Evolutionary conservation across 1,284 basidiomycete genomes (phyloP).

Genomic region (Agroathelia rolfsii): DNA sequence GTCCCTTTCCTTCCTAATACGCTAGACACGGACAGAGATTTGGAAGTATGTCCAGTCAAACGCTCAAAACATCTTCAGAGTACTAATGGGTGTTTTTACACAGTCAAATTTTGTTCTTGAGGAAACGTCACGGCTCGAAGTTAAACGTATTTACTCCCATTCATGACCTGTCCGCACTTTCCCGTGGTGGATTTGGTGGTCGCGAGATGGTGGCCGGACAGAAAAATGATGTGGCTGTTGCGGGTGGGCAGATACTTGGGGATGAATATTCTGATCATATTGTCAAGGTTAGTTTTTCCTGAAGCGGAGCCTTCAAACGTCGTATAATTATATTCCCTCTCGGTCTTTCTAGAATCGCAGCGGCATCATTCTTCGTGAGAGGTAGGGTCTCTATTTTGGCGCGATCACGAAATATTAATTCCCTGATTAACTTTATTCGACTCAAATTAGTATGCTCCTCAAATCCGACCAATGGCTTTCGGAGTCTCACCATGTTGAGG

Average conservation of each 20-base stretch:
- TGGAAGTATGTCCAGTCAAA: constrained; percentile 63
- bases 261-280: constrained; percentile 94
- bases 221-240: constrained; percentile 67
- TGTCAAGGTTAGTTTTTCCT: constrained; percentile 50
- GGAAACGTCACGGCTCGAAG: constrained; percentile 67
- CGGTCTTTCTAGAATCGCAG: constrained; percentile 58
- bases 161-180: constrained; percentile 75
- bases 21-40: constrained; percentile 77
- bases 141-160: constrained; percentile 85
- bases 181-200: constrained; percentile 49
- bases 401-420: too few relatives aligned
- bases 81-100: constrained; percentile 4
- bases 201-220: constrained; percentile 51
- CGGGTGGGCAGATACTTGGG: constrained; percentile 80
- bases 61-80: constrained; percentile 3
- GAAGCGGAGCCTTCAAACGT: not conserved
- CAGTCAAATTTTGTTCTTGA: constrained; percentile 80
- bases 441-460: constrained; percentile 56
- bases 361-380: constrained; percentile 85
- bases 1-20: constrained; percentile 4
- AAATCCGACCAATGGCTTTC: constrained; percentile 89
- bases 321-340: constrained; percentile 1
- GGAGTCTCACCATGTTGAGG: constrained; percentile 53
- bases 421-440: constrained; percentile 5
- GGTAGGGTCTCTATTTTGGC: constrained; percentile 37